Conservation (phyloP, 768 basidiomycete species). For the Trametes cingulata region DNA sequence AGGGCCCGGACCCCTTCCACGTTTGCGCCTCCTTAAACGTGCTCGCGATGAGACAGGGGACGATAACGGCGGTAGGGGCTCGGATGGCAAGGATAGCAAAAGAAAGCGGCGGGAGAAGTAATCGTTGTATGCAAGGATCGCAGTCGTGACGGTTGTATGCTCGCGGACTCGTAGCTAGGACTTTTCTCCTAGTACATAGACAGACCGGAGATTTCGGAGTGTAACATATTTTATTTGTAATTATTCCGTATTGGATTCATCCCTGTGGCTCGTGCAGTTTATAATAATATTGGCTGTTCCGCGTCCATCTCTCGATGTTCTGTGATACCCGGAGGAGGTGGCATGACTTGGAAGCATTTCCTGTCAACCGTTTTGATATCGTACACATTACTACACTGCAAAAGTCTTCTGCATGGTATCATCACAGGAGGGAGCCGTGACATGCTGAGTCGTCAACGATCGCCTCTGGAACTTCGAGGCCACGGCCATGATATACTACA, state of each 20-base stretch:
- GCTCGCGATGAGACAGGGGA: background rate
- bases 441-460: too few species aligned
- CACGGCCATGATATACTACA: too few species aligned
- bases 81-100: background rate
- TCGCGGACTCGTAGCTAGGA: background rate
- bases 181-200: background rate
- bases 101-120: constrained; percentile 1
- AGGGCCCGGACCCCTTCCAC: too few species aligned
- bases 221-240: background rate
- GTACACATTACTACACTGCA: too few species aligned
- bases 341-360: too few species aligned
- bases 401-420: too few species aligned
- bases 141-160: background rate
- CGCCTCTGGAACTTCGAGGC: too few species aligned
- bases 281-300: constrained; percentile 6
- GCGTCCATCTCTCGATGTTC: background rate
- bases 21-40: background rate
- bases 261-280: constrained; percentile 15
- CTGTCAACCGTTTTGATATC: too few species aligned
- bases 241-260: background rate
- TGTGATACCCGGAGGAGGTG: too few species aligned
- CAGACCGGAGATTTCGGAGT: background rate
- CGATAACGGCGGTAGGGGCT: too few species aligned
- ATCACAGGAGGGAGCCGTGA: too few species aligned
- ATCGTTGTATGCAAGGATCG: background rate